These are phyloP conservation scores for Pulicaria dysenterica DNA, from an alignment of 129 eudicot genomes.

Conservation along the genomic window DNA sequence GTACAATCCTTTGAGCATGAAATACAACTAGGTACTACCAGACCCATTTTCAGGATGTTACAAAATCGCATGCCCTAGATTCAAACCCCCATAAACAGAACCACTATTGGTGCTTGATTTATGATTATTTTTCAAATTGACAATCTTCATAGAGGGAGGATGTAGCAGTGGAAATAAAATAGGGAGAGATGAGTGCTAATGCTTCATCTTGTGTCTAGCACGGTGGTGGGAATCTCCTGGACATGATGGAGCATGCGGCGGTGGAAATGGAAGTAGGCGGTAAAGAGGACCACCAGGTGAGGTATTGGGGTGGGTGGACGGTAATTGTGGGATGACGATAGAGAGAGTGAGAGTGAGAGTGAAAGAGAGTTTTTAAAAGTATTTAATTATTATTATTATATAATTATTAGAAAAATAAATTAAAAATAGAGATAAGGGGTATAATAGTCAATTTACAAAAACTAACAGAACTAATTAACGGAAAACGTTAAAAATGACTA, in stretches of 20 bases:
- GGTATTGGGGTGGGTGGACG: constrained; percentile 36
- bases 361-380: too few species aligned
- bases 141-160: constrained; percentile 2
- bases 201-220: constrained; percentile 97
- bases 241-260: background rate
- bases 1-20: too few species aligned
- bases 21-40: too few species aligned
- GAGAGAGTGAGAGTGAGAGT: constrained; percentile 26
- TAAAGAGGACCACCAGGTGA: constrained; percentile 32
- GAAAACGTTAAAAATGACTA: too few species aligned
- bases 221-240: constrained; percentile 76
- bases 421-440: too few species aligned
- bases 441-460: too few species aligned
- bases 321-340: constrained; percentile 37
- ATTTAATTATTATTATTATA: too few species aligned
- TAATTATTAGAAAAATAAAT: too few species aligned
- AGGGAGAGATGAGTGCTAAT: constrained; percentile 73
- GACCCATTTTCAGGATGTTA: too few species aligned
- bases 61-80: constrained; percentile 48
- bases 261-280: background rate
- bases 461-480: too few species aligned
- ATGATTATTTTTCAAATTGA: constrained; percentile 20
- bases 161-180: too few species aligned
- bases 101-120: constrained; percentile 19
- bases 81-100: constrained; percentile 32